Base-by-base conservation (phyloP, 2,329 filamentous ascomycete genomes). In the Botrytis elliptica region DNA sequence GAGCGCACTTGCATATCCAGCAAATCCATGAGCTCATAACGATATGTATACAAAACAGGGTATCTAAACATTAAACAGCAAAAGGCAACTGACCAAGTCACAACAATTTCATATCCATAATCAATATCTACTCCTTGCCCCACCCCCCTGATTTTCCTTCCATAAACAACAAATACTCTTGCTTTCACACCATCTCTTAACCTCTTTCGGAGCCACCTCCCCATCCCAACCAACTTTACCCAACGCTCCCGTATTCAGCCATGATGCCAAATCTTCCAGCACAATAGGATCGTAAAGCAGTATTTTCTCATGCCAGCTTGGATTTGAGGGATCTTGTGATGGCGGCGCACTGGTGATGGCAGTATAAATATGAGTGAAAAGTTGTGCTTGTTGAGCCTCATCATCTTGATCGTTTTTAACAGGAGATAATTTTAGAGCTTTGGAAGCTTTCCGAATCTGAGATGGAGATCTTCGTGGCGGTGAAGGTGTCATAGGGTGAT, bases 301-400 rank as follows among this genome's bases (percentile, higher is more conserved):
- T 65, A 99, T 98, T 83, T 94, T 97, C 82, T 98, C 94, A 78
- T 97, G 87, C 93, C 95, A 98, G 3, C 89, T 94, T 22, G 89
- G 89, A 3, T 86, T 81, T 10, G 76, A 76, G 0, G 86, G 83
- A 76, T 90, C 84, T 6, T 78, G 84, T 0, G 87, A 85, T 20
- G 84, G 84, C 4, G 88, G 85, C 6, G 85, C 84, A 0, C 83
- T 83, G 14, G 79, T 86, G 16, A 92, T 83, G 0, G 89, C 89
- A 57, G 84, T 83, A 0, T 87, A 88, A 70, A 92, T 90, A 76
- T 85, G 81, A 40, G 79, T 78, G 75, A 90, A 90, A 38, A 90
- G 78, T 0, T 79, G 80, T 0, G 82, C 76, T 76, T 88, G 84
- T 63, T 86, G 80, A 18, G 83, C 81, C 0, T 73, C 74, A 7